Evolutionary conservation across 768 basidiomycete genomes (phyloP).

Genomic region (Rhizopogon vinicolor): DNA sequence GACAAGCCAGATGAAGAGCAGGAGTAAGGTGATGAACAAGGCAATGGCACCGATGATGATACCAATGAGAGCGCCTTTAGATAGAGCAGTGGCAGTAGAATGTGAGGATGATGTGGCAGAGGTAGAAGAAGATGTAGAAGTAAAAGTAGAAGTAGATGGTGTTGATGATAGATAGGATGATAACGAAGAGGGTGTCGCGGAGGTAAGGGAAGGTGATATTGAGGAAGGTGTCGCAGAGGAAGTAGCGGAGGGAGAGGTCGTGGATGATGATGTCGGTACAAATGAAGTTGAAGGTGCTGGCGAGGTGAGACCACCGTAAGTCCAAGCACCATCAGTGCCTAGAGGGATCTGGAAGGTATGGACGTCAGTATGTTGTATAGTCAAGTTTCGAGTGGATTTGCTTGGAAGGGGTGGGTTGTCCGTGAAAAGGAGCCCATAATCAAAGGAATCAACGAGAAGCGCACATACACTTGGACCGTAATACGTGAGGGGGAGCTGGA

Average conservation of each 20-base stretch:
- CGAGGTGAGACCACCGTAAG: constrained; percentile 69
- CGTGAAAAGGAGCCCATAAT: neutral
- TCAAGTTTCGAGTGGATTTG: neutral
- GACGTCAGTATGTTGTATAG: constrained; percentile 2
- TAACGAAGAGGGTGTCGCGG: constrained; percentile 22
- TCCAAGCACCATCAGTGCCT: constrained; percentile 55
- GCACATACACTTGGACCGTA: constrained; percentile 75
- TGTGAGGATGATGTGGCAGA: constrained; percentile 15
- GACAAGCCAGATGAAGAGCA: constrained; percentile 33
- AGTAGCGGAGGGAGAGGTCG: constrained; percentile 18
- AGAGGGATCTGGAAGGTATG: constrained; percentile 59
- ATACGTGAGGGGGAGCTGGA: constrained; percentile 73
- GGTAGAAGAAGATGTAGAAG: constrained; percentile 16
- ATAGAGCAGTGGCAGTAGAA: constrained; percentile 26
- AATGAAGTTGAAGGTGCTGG: constrained; percentile 41
- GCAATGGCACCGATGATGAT: constrained; percentile 47
- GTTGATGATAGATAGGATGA: constrained; percentile 21
- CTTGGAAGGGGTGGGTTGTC: neutral
- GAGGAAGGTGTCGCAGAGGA: constrained; percentile 22
- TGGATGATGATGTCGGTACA: constrained; percentile 14
- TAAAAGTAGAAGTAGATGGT: constrained; percentile 17
- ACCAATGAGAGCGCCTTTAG: constrained; percentile 26
- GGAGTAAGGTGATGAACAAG: constrained; percentile 53
- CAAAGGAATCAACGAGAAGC: neutral
- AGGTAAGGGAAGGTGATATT: constrained; percentile 14